Evolutionary conservation across 2,329 filamentous ascomycete genomes (phyloP), one percentile per base, ranked within the genome.

Genomic region (Hymenoscyphus linearis): DNA sequence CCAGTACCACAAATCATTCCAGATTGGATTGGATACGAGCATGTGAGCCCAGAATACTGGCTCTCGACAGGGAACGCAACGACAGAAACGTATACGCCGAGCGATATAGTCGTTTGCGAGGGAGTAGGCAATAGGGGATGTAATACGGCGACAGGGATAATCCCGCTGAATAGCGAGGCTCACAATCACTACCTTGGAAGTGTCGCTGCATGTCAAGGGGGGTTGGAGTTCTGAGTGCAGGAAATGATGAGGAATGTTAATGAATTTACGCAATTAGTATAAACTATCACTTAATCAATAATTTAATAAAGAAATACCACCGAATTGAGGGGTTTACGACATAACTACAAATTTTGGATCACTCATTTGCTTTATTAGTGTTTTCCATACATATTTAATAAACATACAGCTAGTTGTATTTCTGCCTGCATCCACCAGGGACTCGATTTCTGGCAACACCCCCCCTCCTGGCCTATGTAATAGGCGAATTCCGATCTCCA

Each of bases 11-110:
- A 85, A 52, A 77, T 91, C 47, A 88, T 88, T 1, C 83, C 87
- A 12, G 74, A 84, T 61, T 58, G 82, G 55, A 72, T 87, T 60
- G 82, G 82, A 50, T 91, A 85, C 75, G 76, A 80, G 52, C 88
- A 91, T 74, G 82, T 84, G 22, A 82, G 78, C 18, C 86, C 87
- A 1, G 89, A 91, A 77, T 90, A 85, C 75, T 90, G 83, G 80
- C 77, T 88, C 37, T 71, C 75, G 10, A 69, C 68, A 50, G 76
- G 77, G 18, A 58, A 58, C 2, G 64, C 70, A 16, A 68, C 65
- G 57, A 75, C 73, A 5, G 65, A 72, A 52, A 66, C 74, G 62
- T 80, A 80, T 68, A 62, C 65, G 7, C 65, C 77, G 40, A 59
- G 50, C 6, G 75, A 80, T 57, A 68, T 85, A 65, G 67, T 74